Evolutionary conservation across 306 rosid species (phyloP).

Genomic region (Casuarina glauca): DNA sequence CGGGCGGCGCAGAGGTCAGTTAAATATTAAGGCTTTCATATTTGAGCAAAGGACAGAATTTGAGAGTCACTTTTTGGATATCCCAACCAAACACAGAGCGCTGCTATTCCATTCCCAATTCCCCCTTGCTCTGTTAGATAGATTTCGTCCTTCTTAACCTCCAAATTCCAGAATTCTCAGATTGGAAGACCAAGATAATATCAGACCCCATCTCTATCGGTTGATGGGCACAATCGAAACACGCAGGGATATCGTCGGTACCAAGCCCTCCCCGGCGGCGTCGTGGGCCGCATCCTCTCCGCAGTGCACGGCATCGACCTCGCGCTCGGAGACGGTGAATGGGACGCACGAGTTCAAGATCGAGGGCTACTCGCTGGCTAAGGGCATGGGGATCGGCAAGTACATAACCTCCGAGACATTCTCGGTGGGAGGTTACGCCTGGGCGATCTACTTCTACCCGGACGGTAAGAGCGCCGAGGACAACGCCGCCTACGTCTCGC

Average conservation of each 20-base stretch:
- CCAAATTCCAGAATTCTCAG: neutral
- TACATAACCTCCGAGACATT: slow-evolving; percentile 58
- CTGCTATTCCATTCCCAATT: too few species aligned
- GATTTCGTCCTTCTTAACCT: too few species aligned
- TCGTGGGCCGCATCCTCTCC: neutral
- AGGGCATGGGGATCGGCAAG: slow-evolving; percentile 61
- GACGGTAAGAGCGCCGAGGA: slow-evolving; percentile 64
- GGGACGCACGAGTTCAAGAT: slow-evolving; percentile 55
- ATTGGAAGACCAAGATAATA: neutral
- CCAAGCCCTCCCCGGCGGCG: slow-evolving; percentile 28
- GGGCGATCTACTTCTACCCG: slow-evolving; percentile 70
- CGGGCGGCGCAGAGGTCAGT: too few species aligned
- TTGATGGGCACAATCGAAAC: slow-evolving; percentile 57
- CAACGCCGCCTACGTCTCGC: slow-evolving; percentile 50
- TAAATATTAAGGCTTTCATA: too few species aligned
- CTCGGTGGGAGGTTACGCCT: slow-evolving; percentile 54
- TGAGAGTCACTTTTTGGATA: too few species aligned
- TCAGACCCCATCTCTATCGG: neutral
- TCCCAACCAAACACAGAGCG: too few species aligned
- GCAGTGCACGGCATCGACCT: slow-evolving; percentile 37
- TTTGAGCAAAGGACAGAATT: too few species aligned
- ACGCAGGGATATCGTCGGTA: slow-evolving; percentile 16
- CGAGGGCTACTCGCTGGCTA: slow-evolving; percentile 51
- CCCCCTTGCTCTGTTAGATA: too few species aligned
- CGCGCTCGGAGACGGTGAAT: slow-evolving; percentile 53